Evolutionary conservation across 768 basidiomycete genomes (phyloP).

Genomic region (Lactifluus volemus): DNA sequence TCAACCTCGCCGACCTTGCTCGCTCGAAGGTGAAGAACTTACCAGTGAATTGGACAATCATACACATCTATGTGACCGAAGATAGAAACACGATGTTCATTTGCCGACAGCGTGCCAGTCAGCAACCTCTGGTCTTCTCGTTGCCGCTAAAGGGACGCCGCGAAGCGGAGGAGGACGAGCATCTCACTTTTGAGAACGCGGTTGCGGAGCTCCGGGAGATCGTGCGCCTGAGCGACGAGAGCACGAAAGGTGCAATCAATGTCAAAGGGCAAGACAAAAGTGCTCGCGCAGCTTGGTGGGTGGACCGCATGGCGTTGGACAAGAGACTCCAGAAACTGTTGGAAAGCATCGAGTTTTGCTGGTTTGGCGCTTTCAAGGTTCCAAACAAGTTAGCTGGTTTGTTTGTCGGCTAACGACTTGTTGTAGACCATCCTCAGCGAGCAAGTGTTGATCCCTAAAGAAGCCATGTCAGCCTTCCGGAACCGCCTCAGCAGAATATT

Average conservation of each 20-base stretch:
- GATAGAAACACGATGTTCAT: constrained; percentile 80
- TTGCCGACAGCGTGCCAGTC: constrained; percentile 59
- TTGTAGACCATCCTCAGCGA: constrained; percentile 55
- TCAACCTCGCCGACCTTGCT: constrained; percentile 36
- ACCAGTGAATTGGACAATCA: constrained; percentile 72
- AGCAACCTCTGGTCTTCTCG: constrained; percentile 72
- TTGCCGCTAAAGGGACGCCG: constrained; percentile 80
- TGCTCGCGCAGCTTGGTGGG: constrained; percentile 81
- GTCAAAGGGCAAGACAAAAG: constrained; percentile 60
- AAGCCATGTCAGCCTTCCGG: constrained; percentile 50
- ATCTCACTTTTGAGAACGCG: constrained; percentile 70
- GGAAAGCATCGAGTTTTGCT: constrained; percentile 86
- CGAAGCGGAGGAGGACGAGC: constrained; percentile 61
- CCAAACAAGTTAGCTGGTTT: constrained; percentile 16
- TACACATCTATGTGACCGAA: constrained; percentile 76
- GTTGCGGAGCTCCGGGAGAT: constrained; percentile 70
- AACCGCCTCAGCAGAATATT: constrained; percentile 68
- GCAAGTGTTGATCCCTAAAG: constrained; percentile 33
- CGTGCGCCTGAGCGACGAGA: constrained; percentile 67
- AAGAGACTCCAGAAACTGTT: constrained; percentile 62
- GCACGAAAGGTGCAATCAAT: constrained; percentile 60
- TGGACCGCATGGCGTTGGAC: constrained; percentile 66
- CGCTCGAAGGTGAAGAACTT: constrained; percentile 37
- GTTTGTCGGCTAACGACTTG: not conserved
- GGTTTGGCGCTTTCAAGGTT: constrained; percentile 98